phyloP scores from a whole-genome alignment of 2,329 filamentous ascomycete species.

The Aspergillus bombycis region DNA sequence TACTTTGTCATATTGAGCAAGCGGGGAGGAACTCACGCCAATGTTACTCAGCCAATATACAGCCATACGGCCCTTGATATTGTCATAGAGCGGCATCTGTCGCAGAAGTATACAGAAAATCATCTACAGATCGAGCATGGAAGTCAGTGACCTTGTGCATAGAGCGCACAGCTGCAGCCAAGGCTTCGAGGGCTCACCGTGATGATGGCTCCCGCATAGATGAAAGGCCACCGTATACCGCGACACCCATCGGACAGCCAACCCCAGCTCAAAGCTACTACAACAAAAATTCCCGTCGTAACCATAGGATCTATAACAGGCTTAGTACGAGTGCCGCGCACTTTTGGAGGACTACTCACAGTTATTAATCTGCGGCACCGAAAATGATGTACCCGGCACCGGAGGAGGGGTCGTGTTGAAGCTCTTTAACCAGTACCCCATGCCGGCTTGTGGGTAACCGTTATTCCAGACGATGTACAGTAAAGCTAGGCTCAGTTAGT shows the following conservation, averaged over 20 bases:
- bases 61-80: slow-evolving; percentile 39
- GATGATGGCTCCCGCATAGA: slow-evolving; percentile 41
- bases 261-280: slow-evolving; percentile 39
- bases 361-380: slow-evolving; percentile 41
- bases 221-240: slow-evolving; percentile 44
- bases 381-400: slow-evolving; percentile 38
- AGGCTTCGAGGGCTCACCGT: slow-evolving; percentile 26
- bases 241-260: slow-evolving; percentile 42
- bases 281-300: slow-evolving; percentile 41
- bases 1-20: no score
- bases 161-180: not conserved
- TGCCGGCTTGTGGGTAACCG: slow-evolving; percentile 36
- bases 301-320: slow-evolving; percentile 30
- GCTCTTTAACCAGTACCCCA: slow-evolving; percentile 50
- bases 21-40: slow-evolving; percentile 28
- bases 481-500: slow-evolving; percentile 24
- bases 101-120: slow-evolving; percentile 37
- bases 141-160: not conserved
- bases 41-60: slow-evolving; percentile 45
- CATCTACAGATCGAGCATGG: slow-evolving; percentile 22
- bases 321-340: not conserved
- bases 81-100: slow-evolving; percentile 41
- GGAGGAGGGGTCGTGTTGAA: slow-evolving; percentile 41
- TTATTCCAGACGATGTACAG: slow-evolving; percentile 47
- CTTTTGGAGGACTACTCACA: slow-evolving; percentile 22